Evolutionary conservation across 345 rosid genomes (phyloP).

Genomic region (Euphorbia lathyris): DNA sequence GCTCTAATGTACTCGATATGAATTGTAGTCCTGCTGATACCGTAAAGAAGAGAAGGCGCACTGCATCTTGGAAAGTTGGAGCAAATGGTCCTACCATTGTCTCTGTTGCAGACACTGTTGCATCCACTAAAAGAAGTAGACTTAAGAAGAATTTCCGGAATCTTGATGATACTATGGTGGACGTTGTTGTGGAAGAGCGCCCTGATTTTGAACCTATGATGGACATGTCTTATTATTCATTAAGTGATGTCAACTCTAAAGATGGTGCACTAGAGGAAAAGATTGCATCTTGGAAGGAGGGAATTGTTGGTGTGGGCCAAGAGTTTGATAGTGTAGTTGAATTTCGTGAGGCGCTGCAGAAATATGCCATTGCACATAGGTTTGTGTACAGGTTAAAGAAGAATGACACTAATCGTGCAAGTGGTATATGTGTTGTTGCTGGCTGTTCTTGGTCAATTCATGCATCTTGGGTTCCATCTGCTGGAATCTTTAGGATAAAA

Average conservation of each 20-base stretch:
- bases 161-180: slow-evolving; percentile 30
- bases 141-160: slow-evolving; percentile 27
- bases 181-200: slow-evolving; percentile 31
- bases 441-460: slow-evolving; percentile 68
- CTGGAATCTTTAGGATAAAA: slow-evolving; percentile 56
- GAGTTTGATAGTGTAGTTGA: slow-evolving; percentile 71
- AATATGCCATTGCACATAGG: slow-evolving; percentile 76
- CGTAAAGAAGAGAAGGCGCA: slow-evolving; percentile 76
- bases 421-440: slow-evolving; percentile 64
- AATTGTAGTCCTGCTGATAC: slow-evolving; percentile 63
- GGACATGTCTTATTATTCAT: slow-evolving; percentile 23
- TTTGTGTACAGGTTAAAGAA: slow-evolving; percentile 74
- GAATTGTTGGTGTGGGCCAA: slow-evolving; percentile 86
- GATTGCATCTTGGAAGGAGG: slow-evolving; percentile 72
- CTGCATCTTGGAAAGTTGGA: slow-evolving; percentile 41
- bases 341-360: slow-evolving; percentile 82
- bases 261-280: slow-evolving; percentile 39
- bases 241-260: slow-evolving; percentile 7
- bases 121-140: slow-evolving; percentile 36
- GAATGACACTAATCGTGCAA: slow-evolving; percentile 77
- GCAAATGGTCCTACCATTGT: slow-evolving; percentile 37
- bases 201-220: slow-evolving; percentile 12
- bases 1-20: slow-evolving; percentile 36
- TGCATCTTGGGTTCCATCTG: slow-evolving; percentile 85
- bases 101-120: slow-evolving; percentile 28